Base-by-base conservation (phyloP, 495 filamentous ascomycete genomes). In the Recurvomyces mirabilis region DNA sequence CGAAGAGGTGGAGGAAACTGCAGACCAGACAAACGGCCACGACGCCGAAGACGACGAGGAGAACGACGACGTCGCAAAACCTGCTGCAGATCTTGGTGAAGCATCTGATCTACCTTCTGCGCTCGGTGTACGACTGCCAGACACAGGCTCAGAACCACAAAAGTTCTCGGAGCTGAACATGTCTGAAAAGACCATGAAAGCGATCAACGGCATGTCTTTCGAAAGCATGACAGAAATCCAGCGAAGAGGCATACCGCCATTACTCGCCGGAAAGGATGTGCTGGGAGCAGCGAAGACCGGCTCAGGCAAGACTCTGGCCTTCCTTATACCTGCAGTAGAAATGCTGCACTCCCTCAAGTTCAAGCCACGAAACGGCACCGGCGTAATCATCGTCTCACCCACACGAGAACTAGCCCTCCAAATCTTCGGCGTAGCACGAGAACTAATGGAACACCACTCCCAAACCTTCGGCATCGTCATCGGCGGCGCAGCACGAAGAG, bases 391-490 rank as follows among this genome's bases (percentile, higher is more conserved):
- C 2, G 82, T 96, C 18, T 83, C 84, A 3, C 85, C 85, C 0
- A 89, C 86, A 0, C 78, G 91, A 56, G 91, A 98, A 55, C 67
- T 98, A 34, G 91, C 91, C 0, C 71, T 98, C 13, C 91, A 98
- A 62, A 98, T 96, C 18, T 96, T 94, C 57, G 87, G 86, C 42
- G 88, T 96, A 17, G 91, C 88, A 4, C 73, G 89, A 48, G 89
- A 98, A 59, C 72, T 98, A 13, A 83, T 95, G 75, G 77, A 73
- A 36, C 72, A 80, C 51, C 83, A 87, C 60, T 88, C 84, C 9
- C 91, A 98, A 59, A 98, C 91, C 10, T 87, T 86, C 49, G 93
- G 89, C 39, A 94, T 96, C 39, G 81, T 93, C 25, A 98, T 98
- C 54, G 91, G 91, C 46, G 93, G 93, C 20, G 88, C 91, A 21